Evolutionary conservation across 345 rosid species (phyloP).

Genomic region (Euphorbia lathyris): DNA sequence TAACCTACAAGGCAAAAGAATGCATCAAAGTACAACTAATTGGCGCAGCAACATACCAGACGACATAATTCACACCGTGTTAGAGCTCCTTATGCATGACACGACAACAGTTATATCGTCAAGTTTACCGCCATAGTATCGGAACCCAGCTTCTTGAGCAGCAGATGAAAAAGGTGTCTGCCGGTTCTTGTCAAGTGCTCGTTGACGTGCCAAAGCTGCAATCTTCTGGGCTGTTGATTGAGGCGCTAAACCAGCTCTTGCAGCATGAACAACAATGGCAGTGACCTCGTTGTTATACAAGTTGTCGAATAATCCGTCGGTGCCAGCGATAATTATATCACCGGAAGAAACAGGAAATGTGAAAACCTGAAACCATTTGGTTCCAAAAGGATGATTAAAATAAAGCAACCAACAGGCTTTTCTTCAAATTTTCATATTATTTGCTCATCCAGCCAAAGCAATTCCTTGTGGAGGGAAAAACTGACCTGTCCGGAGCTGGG

Average conservation of each 20-base stretch:
- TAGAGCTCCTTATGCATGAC: conserved; percentile 19
- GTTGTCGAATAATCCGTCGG: conserved; percentile 37
- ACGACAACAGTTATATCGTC: conserved; percentile 35
- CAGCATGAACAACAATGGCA: conserved; percentile 25
- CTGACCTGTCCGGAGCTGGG: conserved; percentile 37
- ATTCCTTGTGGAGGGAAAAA: neutral
- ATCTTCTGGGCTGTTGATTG: conserved; percentile 29
- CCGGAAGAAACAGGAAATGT: conserved; percentile 30
- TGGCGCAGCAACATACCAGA: neutral
- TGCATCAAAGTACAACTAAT: neutral
- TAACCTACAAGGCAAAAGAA: neutral
- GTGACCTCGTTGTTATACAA: conserved; percentile 28
- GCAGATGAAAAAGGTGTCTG: conserved; percentile 35
- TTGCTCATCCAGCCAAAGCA: neutral
- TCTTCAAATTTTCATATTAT: neutral
- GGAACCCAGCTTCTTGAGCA: conserved; percentile 36
- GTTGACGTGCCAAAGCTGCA: conserved; percentile 32
- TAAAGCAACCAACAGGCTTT: neutral
- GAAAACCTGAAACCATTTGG: conserved; percentile 22
- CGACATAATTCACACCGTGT: conserved; percentile 6
- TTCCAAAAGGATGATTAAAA: neutral
- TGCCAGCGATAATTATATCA: conserved; percentile 31
- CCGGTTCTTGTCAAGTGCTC: conserved; percentile 25
- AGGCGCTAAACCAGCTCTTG: conserved; percentile 25
- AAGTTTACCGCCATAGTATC: conserved; percentile 37